Percentiles rank a stretch among this genome's conserved stretches.
phyloP scores from a whole-genome alignment of 192 early-diverging fungal species.

The Coemansia guatemalensis region DNA sequence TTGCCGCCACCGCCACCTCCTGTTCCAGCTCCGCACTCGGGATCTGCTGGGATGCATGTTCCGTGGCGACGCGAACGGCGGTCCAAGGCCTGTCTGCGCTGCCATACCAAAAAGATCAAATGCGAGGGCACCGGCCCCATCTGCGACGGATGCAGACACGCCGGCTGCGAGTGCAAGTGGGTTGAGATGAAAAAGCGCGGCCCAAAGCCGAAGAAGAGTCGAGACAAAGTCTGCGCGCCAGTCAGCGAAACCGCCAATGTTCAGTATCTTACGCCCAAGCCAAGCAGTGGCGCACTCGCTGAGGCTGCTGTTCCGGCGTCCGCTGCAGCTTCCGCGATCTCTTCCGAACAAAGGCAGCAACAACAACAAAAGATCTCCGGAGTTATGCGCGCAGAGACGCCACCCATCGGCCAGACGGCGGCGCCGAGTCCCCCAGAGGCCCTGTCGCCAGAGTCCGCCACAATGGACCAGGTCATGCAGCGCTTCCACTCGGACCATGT shows the following conservation, averaged over 20 bases:
- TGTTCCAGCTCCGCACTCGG: constrained; percentile 3
- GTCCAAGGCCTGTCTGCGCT: constrained; percentile 51
- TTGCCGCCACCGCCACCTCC: constrained; percentile 16
- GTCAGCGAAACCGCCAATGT: neutral
- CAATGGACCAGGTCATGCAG: constrained; percentile 40
- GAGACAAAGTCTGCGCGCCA: neutral
- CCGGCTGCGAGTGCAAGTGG: constrained; percentile 49
- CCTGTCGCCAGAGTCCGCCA: constrained; percentile 11
- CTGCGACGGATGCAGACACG: constrained; percentile 49
- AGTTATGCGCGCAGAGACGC: neutral
- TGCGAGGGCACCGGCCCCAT: constrained; percentile 45
- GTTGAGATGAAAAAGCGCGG: constrained; percentile 55
- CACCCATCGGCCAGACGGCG: neutral
- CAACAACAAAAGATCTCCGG: neutral
- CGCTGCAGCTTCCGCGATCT: too few relatives aligned
- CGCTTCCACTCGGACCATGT: constrained; percentile 38
- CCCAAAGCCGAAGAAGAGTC: constrained; percentile 33
- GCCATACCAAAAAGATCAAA: constrained; percentile 55
- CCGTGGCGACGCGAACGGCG: constrained; percentile 54
- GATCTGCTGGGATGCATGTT: neutral
- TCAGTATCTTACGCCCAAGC: too few relatives aligned
- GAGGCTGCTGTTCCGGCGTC: neutral
- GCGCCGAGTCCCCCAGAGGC: neutral
- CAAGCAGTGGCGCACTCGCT: constrained; percentile 1
- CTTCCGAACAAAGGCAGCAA: neutral